Evolutionary conservation across 345 rosid genomes (phyloP).

Genomic region (Pelargonium nanum): DNA sequence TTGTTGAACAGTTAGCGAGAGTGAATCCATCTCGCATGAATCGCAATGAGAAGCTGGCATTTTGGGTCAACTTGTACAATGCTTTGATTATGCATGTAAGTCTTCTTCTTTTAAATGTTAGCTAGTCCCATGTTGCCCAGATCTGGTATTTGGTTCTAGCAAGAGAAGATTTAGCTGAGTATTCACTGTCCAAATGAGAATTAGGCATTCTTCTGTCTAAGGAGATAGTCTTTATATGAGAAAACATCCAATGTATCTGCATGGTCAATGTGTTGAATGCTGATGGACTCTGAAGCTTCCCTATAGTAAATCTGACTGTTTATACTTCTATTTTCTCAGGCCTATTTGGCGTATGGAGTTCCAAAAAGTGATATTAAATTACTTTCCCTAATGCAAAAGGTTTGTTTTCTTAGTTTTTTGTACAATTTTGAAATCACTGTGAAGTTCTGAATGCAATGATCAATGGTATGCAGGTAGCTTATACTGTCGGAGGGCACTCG

Average conservation of each 20-base stretch:
- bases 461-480: slow-evolving; percentile 54
- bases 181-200: not conserved
- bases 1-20: slow-evolving; percentile 78
- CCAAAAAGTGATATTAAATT: slow-evolving; percentile 87
- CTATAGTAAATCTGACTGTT: not conserved
- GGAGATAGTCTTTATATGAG: too few species aligned
- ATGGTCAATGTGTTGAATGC: too few species aligned
- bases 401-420: slow-evolving; percentile 12
- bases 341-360: slow-evolving; percentile 90
- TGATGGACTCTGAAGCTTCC: not conserved
- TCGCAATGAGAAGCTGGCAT: slow-evolving; percentile 80
- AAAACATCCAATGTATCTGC: too few species aligned
- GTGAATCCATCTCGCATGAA: slow-evolving; percentile 66
- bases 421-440: not conserved
- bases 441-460: not conserved
- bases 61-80: slow-evolving; percentile 92
- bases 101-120: not conserved
- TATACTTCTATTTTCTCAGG: slow-evolving; percentile 27
- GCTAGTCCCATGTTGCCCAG: not conserved
- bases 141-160: not conserved
- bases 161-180: too few species aligned
- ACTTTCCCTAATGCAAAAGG: slow-evolving; percentile 97
- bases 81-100: slow-evolving; percentile 95
- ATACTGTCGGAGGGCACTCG: slow-evolving; percentile 87
- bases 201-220: not conserved